Evolutionary conservation across 768 basidiomycete species (phyloP).

Genomic region (Serendipita indica): DNA sequence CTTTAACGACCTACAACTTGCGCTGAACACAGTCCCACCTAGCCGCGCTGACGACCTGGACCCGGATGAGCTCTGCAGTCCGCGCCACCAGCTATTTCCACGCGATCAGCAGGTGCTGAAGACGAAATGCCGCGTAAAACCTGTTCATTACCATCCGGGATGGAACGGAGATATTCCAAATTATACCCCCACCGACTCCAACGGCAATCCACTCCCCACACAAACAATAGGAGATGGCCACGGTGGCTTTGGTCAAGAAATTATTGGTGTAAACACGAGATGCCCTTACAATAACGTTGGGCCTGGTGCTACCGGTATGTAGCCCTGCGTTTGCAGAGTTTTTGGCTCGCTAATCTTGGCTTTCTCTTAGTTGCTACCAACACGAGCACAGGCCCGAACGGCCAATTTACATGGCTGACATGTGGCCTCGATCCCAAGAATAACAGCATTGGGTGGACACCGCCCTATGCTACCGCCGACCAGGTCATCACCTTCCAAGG

Average conservation of each 20-base stretch:
- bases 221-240: slow-evolving; percentile 7
- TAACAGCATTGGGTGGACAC: slow-evolving; percentile 45
- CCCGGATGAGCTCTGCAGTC: no score
- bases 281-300: background rate
- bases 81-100: background rate
- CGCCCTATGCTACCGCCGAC: slow-evolving; percentile 41
- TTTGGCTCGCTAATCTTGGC: background rate
- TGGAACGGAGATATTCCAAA: background rate
- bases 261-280: background rate
- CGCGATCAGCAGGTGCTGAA: background rate
- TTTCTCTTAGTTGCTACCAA: background rate
- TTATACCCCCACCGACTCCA: slow-evolving; percentile 8
- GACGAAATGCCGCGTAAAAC: slow-evolving; percentile 4
- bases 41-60: background rate
- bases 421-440: slow-evolving; percentile 43
- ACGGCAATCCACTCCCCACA: background rate
- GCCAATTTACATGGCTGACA: slow-evolving; percentile 49
- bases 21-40: background rate
- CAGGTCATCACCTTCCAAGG: slow-evolving; percentile 24
- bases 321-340: background rate
- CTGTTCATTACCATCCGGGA: background rate
- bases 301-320: slow-evolving; percentile 1
- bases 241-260: background rate
- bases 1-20: background rate
- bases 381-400: slow-evolving; percentile 22